phyloP scores from a whole-genome alignment of 371 early-diverging fungal genomes.

The Mucor racemosus region DNA sequence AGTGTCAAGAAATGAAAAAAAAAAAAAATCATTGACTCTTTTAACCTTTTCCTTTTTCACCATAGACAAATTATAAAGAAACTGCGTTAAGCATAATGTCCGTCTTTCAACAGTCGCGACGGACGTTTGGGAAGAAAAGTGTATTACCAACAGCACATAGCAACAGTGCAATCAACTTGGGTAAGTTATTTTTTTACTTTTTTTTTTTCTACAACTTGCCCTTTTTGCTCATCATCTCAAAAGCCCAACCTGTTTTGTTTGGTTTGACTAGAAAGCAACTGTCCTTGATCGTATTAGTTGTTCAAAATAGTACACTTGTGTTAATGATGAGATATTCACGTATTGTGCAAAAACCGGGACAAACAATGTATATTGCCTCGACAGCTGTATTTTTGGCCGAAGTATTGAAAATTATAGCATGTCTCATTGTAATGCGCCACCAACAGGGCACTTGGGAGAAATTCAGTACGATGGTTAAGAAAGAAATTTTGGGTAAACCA shows the following conservation, averaged over 20 bases:
- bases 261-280: constrained; percentile 52
- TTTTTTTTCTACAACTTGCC: neutral
- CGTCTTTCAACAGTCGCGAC: constrained; percentile 26
- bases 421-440: constrained; percentile 42
- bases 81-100: constrained; percentile 12
- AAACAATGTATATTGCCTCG: constrained; percentile 67
- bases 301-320: constrained; percentile 68
- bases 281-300: constrained; percentile 58
- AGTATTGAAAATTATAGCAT: constrained; percentile 57
- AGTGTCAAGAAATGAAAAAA: neutral
- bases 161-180: constrained; percentile 5
- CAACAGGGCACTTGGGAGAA: constrained; percentile 34
- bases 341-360: constrained; percentile 52
- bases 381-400: constrained; percentile 74
- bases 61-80: neutral
- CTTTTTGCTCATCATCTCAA: constrained; percentile 8
- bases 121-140: constrained; percentile 32
- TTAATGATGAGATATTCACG: constrained; percentile 70
- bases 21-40: neutral
- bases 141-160: constrained; percentile 22
- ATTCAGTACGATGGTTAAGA: constrained; percentile 39
- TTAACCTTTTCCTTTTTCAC: neutral
- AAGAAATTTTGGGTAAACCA: constrained; percentile 58
- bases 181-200: constrained; percentile 4
- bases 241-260: constrained; percentile 42